Evolutionary conservation across 1,284 basidiomycete species (phyloP).

Genomic region (Exobasidium cylindrosporum): DNA sequence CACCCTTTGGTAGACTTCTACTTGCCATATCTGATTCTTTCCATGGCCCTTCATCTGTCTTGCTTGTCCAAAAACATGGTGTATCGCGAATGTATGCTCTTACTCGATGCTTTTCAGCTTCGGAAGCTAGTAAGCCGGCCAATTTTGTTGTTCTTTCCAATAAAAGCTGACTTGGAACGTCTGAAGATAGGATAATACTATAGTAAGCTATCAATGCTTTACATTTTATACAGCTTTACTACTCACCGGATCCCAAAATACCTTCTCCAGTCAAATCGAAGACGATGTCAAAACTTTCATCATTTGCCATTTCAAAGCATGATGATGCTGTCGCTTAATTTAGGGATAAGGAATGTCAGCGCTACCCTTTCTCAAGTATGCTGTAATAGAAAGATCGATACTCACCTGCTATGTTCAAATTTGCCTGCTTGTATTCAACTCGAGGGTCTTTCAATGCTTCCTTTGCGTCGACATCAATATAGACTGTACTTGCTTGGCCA

Average conservation of each 20-base stretch:
- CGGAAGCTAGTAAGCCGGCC: slow-evolving; percentile 24
- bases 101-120: slow-evolving; percentile 21
- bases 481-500: slow-evolving; percentile 22
- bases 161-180: slow-evolving; percentile 29
- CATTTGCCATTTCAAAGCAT: slow-evolving; percentile 23
- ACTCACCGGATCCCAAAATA: slow-evolving; percentile 15
- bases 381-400: background rate
- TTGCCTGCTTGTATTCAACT: slow-evolving; percentile 40
- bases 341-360: slow-evolving; percentile 6
- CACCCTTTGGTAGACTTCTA: slow-evolving; percentile 19
- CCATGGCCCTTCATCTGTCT: slow-evolving; percentile 26
- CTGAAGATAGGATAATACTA: too few species aligned
- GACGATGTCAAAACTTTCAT: slow-evolving; percentile 30
- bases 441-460: slow-evolving; percentile 28
- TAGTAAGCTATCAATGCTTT: too few species aligned
- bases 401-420: slow-evolving; percentile 24
- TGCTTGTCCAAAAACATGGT: slow-evolving; percentile 25
- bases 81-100: slow-evolving; percentile 40
- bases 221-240: too few species aligned
- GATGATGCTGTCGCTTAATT: slow-evolving; percentile 13
- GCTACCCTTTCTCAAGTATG: background rate
- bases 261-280: slow-evolving; percentile 45
- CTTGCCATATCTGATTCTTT: slow-evolving; percentile 16
- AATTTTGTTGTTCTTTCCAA: slow-evolving; percentile 36
- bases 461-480: slow-evolving; percentile 26